Evolutionary conservation across 2,329 filamentous ascomycete species (phyloP).

Genomic region (Aurifilum marmelostoma): DNA sequence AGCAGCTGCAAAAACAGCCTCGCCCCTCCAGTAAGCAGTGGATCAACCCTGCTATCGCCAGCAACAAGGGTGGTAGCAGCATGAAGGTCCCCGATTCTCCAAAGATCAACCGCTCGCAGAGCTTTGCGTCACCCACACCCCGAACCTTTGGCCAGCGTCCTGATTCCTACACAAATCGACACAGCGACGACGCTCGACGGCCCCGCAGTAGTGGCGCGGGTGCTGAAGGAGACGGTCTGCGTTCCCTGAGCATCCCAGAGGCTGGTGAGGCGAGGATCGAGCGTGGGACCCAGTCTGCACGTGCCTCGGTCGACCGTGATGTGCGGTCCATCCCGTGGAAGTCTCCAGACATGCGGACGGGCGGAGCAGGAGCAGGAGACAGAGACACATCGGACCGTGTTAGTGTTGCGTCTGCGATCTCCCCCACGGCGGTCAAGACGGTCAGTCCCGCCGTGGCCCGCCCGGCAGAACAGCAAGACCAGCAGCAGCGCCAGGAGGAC

Average conservation of each 20-base stretch:
- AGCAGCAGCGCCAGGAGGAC: conserved; percentile 14
- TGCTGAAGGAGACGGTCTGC: conserved; percentile 46
- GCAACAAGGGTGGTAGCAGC: conserved; percentile 37
- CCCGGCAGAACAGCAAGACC: conserved; percentile 16
- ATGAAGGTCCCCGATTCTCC: conserved; percentile 54
- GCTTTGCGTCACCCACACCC: conserved; percentile 47
- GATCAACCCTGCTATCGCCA: conserved; percentile 55
- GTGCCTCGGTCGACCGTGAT: conserved; percentile 39
- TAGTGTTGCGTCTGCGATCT: conserved; percentile 28
- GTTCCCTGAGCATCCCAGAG: conserved; percentile 49
- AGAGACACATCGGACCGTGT: conserved; percentile 28
- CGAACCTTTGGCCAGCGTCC: conserved; percentile 40
- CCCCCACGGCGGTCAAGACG: conserved; percentile 26
- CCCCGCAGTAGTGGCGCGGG: conserved; percentile 59
- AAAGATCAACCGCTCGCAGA: conserved; percentile 54
- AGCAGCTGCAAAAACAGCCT: conserved; percentile 47
- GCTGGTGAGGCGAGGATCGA: conserved; percentile 51
- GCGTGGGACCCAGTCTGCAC: conserved; percentile 42
- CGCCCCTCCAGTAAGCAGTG: conserved; percentile 62
- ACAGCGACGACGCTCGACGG: conserved; percentile 47
- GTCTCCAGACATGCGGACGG: conserved; percentile 29
- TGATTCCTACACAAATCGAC: conserved; percentile 44
- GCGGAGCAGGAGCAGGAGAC: conserved; percentile 15
- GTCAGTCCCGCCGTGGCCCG: conserved; percentile 26
- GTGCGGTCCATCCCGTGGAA: conserved; percentile 29